Conservation (phyloP, 2,329 filamentous ascomycete genomes). For the Hypomyces perniciosus region DNA sequence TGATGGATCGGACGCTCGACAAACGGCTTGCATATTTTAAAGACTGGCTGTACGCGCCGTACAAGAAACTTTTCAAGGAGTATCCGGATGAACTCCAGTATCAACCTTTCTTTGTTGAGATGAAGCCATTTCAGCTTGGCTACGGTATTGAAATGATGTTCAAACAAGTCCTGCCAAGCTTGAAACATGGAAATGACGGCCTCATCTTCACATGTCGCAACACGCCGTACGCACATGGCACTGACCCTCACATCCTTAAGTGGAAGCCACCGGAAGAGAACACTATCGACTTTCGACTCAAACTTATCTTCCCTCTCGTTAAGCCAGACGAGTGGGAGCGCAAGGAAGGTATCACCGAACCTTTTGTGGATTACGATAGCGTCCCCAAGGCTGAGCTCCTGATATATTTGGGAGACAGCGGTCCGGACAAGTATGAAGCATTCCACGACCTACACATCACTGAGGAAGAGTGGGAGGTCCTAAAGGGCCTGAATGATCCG, state of each 20-base stretch:
- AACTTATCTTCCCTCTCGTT: conserved; percentile 67
- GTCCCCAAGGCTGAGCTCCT: conserved; percentile 68
- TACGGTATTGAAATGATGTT: conserved; percentile 95
- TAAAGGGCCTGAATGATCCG: conserved; percentile 68
- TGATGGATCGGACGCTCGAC: conserved; percentile 76
- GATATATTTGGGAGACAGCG: conserved; percentile 57
- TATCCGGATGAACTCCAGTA: conserved; percentile 64
- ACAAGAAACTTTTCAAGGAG: conserved; percentile 54
- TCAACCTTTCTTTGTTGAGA: conserved; percentile 74
- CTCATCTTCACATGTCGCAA: conserved; percentile 95
- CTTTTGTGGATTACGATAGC: conserved; percentile 72
- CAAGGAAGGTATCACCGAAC: conserved; percentile 56
- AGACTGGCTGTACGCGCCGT: conserved; percentile 67
- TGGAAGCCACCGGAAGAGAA: conserved; percentile 98
- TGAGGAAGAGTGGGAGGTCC: conserved; percentile 71
- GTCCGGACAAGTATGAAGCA: conserved; percentile 49
- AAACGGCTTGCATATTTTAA: conserved; percentile 86
- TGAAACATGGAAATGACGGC: conserved; percentile 92
- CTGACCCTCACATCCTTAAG: conserved; percentile 89
- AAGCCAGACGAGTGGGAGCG: conserved; percentile 63
- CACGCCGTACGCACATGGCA: conserved; percentile 81
- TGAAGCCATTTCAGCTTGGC: conserved; percentile 83
- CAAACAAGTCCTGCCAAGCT: conserved; percentile 70
- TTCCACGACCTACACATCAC: conserved; percentile 66
- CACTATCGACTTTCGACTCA: conserved; percentile 84